Conservation (phyloP, 257 asterid species). For the Rauvolfia tetraphylla region DNA sequence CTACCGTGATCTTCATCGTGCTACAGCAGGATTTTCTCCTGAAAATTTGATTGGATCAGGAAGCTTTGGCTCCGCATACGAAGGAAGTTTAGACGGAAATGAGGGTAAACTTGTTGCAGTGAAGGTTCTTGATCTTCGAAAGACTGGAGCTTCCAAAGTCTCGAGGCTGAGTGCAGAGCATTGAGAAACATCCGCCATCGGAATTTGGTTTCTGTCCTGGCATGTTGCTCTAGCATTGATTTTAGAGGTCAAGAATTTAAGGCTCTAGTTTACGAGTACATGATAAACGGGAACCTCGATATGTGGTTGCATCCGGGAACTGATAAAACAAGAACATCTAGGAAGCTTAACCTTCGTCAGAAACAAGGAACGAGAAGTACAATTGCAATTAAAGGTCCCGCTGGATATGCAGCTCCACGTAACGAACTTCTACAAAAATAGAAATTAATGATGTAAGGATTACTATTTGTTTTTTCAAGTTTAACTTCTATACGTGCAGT, state of each 20-base stretch:
- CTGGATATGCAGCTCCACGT: slow-evolving; percentile 19
- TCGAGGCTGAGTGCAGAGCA: slow-evolving; percentile 27
- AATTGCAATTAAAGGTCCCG: slow-evolving; percentile 12
- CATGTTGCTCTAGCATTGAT: no score
- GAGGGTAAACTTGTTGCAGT: slow-evolving; percentile 21
- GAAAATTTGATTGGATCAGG: slow-evolving; percentile 32
- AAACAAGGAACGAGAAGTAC: slow-evolving; percentile 4
- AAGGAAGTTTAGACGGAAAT: no score
- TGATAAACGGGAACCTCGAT: slow-evolving; percentile 37
- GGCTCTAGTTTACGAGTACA: no score
- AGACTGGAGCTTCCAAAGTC: slow-evolving; percentile 27
- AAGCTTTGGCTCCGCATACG: slow-evolving; percentile 26
- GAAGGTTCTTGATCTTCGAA: slow-evolving; percentile 24
- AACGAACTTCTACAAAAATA: no score
- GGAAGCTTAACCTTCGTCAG: neutral
- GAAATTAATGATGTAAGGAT: no score
- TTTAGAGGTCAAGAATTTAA: no score
- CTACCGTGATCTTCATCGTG: slow-evolving; percentile 22
- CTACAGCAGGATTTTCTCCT: slow-evolving; percentile 28
- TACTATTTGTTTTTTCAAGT: no score
- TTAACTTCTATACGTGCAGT: no score
- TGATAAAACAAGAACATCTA: neutral
- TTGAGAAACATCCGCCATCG: slow-evolving; percentile 22
- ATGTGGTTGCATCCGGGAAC: slow-evolving; percentile 20
- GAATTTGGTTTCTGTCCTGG: slow-evolving; percentile 28